Evolutionary conservation across 176 grass and related monocot species (phyloP), one percentile per base, ranked within the genome.

Genomic region (barley (Hordeum vulgare)): DNA sequence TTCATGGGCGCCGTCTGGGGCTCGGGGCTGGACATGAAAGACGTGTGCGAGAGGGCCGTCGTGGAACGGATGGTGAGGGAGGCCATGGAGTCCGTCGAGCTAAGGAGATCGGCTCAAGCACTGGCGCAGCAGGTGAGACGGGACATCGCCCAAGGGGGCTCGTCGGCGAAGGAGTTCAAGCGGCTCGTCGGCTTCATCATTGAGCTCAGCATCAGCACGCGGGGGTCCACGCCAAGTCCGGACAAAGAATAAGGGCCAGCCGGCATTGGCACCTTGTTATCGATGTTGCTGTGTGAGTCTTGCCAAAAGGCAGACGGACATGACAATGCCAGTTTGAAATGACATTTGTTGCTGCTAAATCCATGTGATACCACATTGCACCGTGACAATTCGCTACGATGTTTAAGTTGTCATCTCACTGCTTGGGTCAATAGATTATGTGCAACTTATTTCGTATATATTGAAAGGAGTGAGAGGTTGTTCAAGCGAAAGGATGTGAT

Each of bases 11-110:
- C 45, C 28, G 79, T 89, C 53, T 91, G 83, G 89, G 77, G 63
- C 49, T 86, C 88, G 5, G 88, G 89, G 23, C 27, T 91, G 45
- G 89, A 94, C 80, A 91, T 94, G 86, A 89, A 66, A 24, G 75
- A 61, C 54, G 85, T 73, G 80, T 91, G 80, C 75, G 90, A 63
- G 75, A 81, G 83, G 62, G 76, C 61, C 44, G 75, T 81, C 15
- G 83, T 94, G 65, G 83, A 86, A 53, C 51, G 36, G 24, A 86
- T 89, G 80, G 80, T 84, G 59, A 84, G 83, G 26, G 62, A 91
- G 83, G 86, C 85, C 3, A 81, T 60, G 40, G 85, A 77, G 61
- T 93, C 75, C 35, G 13, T 1, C n/a, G 35, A 61, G n/a, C 51
- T 54, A 21, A 54, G 51, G 51, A 54, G 51, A 1, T 54, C 51